phyloP scores from a whole-genome alignment of 306 rosid species.

The Trifolium dubium region DNA sequence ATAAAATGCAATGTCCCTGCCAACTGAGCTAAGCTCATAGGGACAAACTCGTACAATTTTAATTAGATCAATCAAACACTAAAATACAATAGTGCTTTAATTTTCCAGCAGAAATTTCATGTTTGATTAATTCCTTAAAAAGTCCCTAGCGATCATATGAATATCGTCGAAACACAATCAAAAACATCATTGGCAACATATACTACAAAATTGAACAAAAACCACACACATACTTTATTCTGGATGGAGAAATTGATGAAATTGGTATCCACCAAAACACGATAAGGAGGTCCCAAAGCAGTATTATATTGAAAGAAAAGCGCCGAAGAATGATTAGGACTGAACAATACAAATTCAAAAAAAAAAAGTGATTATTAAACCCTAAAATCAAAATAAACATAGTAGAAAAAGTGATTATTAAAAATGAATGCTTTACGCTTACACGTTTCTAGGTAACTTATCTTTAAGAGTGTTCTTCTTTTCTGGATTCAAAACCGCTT shows the following conservation, averaged over 20 bases:
- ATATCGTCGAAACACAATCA: neutral
- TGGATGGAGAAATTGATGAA: conserved; percentile 96
- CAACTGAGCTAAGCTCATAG: no score
- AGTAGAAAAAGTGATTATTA: no score
- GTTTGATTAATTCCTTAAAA: conserved; percentile 1
- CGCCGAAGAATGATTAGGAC: conserved; percentile 78
- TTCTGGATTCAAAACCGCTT: conserved; percentile 80
- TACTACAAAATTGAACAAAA: no score
- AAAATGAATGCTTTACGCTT: neutral
- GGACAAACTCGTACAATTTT: neutral
- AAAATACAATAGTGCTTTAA: neutral
- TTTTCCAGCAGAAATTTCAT: neutral
- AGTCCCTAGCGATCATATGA: neutral
- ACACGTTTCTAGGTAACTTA: conserved; percentile 73
- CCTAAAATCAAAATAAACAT: neutral
- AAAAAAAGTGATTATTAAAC: neutral
- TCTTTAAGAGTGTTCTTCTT: conserved; percentile 66
- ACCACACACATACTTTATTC: conserved; percentile 63
- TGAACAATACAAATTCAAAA: conserved; percentile 42
- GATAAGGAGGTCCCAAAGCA: conserved; percentile 90
- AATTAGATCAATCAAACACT: neutral
- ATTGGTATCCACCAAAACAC: conserved; percentile 86
- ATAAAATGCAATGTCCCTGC: no score
- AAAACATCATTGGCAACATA: neutral
- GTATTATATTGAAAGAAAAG: conserved; percentile 88